Base-by-base conservation (phyloP, 2,329 filamentous ascomycete genomes). In the Arthrobotrys musiformis region DNA sequence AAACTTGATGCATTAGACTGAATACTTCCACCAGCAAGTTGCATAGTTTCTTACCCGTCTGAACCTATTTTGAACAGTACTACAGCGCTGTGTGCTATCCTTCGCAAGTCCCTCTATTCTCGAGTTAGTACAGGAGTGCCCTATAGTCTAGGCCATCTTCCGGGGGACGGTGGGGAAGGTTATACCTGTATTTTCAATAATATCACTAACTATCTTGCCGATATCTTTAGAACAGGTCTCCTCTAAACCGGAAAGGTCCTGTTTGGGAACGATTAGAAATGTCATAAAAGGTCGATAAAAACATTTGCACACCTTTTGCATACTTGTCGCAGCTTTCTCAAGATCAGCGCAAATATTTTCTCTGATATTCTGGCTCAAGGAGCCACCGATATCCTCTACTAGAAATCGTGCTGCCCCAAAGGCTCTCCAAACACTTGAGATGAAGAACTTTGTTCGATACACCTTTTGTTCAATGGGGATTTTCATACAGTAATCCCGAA, bases 401-500 rank as follows among this genome's bases (percentile, higher is more conserved):
- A 76, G 19, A 17, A 76, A 64, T n/a, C 44, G 56, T 2, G 56
- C 30, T 0, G 56, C 56, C 4, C 33, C 46, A 33, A 76, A 76
- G 1, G 46, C 63, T 19, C 70, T 69, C 8, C 35, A 58, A n/a
- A 69, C 48, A 15, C 50, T 58, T 4, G 50, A 22, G 28, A 69
- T 76, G 24, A 69, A 69, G 28, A 48, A 60, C 46, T 52, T 62
- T 0, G 40, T 70, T 6, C 56, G 33, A 7, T 19, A 33, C 0
- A 70, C 17, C n/a, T 69, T 76, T 33, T 76, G 70, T 28, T 63
- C 33, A 5, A 35, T 40, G 24, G 63, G 70, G 2, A 76, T 52
- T 4, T n/a, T 15, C 3, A 64, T 64, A n/a, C 70, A 76, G 19
- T 64, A 76, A 3, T 70, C 37, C 8, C 70, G 30, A 2, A 76